These are phyloP conservation scores for Oryza officinalis DNA, from an alignment of 176 grass and related monocot species.

Conservation along the genomic window DNA sequence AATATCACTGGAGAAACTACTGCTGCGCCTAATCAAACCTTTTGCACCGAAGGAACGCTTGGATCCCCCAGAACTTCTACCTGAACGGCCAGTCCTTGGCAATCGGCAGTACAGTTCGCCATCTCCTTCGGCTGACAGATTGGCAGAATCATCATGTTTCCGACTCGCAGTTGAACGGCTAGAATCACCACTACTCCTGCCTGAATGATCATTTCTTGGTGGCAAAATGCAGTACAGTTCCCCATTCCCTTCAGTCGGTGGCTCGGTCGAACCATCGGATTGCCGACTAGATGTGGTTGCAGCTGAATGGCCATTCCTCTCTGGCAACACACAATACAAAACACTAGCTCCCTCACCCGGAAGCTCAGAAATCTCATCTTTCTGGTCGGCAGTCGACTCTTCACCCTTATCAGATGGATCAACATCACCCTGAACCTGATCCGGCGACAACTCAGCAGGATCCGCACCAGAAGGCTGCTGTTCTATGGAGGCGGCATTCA, in stretches of 20 bases:
- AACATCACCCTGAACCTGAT: not conserved
- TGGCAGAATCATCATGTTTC: slow-evolving; percentile 1
- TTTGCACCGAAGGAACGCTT: slow-evolving; percentile 35
- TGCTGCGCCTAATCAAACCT: slow-evolving; percentile 43
- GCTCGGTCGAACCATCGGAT: slow-evolving; percentile 24
- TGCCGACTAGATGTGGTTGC: slow-evolving; percentile 46
- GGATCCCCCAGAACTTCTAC: slow-evolving; percentile 43
- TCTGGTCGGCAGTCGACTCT: not conserved
- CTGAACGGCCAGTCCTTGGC: slow-evolving; percentile 9
- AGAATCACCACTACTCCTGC: slow-evolving; percentile 43
- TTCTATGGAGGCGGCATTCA: not conserved
- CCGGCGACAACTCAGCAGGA: not conserved
- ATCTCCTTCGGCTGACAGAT: not conserved
- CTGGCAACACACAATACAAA: slow-evolving; percentile 54
- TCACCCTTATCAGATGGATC: slow-evolving; percentile 17
- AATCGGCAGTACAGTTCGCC: slow-evolving; percentile 37
- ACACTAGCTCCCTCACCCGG: slow-evolving; percentile 47
- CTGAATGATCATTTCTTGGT: slow-evolving; percentile 43
- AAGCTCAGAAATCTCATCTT: slow-evolving; percentile 33
- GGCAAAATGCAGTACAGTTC: slow-evolving; percentile 74
- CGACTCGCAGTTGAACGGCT: slow-evolving; percentile 36
- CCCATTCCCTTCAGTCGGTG: slow-evolving; percentile 32
- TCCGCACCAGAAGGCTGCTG: slow-evolving; percentile 11
- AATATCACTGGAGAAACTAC: slow-evolving; percentile 49
- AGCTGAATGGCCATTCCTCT: slow-evolving; percentile 25